These are phyloP conservation scores for Kazachstania psychrophila DNA, from an alignment of 805 yeast genomes.

Conservation along the genomic window DNA sequence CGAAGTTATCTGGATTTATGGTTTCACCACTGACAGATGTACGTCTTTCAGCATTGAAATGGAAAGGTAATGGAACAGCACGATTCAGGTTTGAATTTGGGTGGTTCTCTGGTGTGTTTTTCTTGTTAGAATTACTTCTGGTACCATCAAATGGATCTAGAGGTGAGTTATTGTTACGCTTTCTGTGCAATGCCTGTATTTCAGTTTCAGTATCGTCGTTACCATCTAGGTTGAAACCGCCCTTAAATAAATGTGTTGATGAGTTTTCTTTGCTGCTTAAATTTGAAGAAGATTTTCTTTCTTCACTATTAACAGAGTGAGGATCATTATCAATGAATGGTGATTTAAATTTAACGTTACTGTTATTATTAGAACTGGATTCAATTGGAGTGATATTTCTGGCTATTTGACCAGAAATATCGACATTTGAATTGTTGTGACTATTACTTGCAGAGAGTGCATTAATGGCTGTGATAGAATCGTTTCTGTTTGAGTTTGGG, in stretches of 20 bases:
- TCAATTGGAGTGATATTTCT: slow-evolving; percentile 5
- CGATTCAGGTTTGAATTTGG: not conserved
- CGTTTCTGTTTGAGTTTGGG: slow-evolving; percentile 24
- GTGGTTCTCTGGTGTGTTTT: not conserved
- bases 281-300: slow-evolving; percentile 1
- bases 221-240: slow-evolving; percentile 1
- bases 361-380: not conserved
- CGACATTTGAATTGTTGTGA: not conserved
- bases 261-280: not conserved
- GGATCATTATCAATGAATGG: slow-evolving; percentile 62
- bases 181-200: not conserved
- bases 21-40: slow-evolving; percentile 89
- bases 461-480: slow-evolving; percentile 23
- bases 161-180: slow-evolving; percentile 4
- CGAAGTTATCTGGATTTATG: slow-evolving; percentile 64
- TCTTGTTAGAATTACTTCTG: not conserved
- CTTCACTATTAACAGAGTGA: slow-evolving; percentile 33
- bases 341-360: slow-evolving; percentile 38
- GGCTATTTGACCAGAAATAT: slow-evolving; percentile 5
- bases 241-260: slow-evolving; percentile 2
- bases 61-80: slow-evolving; percentile 16
- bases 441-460: slow-evolving; percentile 4
- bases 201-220: not conserved
- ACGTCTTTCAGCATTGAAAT: slow-evolving; percentile 74
- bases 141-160: slow-evolving; percentile 1